Evolutionary conservation across 2,329 filamentous ascomycete genomes (phyloP).

Genomic region (Xylariaceae sp.): DNA sequence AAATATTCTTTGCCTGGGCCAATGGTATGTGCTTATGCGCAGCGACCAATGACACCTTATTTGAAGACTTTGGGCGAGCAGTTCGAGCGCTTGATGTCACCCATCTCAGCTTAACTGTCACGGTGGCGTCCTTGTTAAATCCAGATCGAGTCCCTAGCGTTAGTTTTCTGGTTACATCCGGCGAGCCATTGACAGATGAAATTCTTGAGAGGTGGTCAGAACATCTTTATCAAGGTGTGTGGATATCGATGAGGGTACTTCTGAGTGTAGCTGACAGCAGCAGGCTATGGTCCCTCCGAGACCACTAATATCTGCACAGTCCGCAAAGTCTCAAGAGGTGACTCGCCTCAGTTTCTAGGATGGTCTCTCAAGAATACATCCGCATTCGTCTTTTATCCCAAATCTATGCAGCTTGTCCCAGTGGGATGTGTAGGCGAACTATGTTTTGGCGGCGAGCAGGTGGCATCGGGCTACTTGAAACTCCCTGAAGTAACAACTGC

Average conservation of each 20-base stretch:
- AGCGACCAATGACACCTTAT: conserved; percentile 74
- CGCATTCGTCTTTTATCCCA: conserved; percentile 63
- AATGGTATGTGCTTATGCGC: conserved; percentile 80
- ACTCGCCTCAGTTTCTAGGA: conserved; percentile 79
- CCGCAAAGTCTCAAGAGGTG: conserved; percentile 61
- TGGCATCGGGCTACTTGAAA: conserved; percentile 74
- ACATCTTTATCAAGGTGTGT: conserved; percentile 71
- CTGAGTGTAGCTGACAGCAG: conserved; percentile 5
- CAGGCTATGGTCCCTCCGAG: conserved; percentile 80
- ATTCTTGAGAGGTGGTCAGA: conserved; percentile 73
- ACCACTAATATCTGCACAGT: conserved; percentile 88
- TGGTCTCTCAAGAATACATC: conserved; percentile 77
- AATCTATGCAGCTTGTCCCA: conserved; percentile 61
- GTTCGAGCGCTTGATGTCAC: conserved; percentile 71
- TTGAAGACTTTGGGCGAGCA: conserved; percentile 71
- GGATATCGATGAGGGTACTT: neutral
- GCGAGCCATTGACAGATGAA: conserved; percentile 76
- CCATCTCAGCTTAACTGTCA: conserved; percentile 85
- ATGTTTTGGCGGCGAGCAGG: conserved; percentile 85
- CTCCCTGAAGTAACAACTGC: conserved; percentile 64
- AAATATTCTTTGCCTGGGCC: conserved; percentile 86
- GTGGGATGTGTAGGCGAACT: conserved; percentile 79
- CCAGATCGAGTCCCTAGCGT: conserved; percentile 73
- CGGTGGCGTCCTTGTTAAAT: conserved; percentile 77
- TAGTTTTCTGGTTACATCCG: conserved; percentile 78